Conservation (phyloP, 768 basidiomycete genomes). For the Termitomyces sp. region DNA sequence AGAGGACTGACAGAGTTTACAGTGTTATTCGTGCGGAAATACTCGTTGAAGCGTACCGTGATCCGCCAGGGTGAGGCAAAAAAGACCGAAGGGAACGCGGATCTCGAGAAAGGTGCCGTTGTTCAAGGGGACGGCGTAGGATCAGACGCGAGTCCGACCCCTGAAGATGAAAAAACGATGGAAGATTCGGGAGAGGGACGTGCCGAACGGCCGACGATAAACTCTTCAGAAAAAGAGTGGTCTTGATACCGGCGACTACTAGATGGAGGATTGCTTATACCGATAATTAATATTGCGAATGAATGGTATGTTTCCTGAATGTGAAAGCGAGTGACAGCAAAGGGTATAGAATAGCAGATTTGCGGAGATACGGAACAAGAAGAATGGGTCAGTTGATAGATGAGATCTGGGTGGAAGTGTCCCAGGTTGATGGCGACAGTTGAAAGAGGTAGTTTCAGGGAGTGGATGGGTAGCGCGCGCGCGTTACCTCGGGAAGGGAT, state of each 20-base stretch:
- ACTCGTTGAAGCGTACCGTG: slow-evolving; percentile 50
- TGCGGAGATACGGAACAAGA: not conserved
- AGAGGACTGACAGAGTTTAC: not conserved
- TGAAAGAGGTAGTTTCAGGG: no score
- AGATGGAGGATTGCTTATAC: not conserved
- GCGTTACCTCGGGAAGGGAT: no score
- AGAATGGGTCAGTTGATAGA: slow-evolving; percentile 7
- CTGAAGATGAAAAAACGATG: slow-evolving; percentile 20
- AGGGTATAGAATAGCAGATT: not conserved
- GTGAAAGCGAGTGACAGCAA: no score
- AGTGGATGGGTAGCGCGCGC: no score
- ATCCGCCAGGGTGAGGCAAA: slow-evolving; percentile 34
- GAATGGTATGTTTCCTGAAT: no score
- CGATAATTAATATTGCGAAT: not conserved
- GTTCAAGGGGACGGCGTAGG: slow-evolving; percentile 4
- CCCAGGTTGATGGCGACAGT: not conserved
- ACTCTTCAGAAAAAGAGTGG: slow-evolving; percentile 12
- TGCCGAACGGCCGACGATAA: slow-evolving; percentile 16
- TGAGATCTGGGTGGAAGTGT: no score
- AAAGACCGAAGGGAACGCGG: slow-evolving; percentile 15
- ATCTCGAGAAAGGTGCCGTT: slow-evolving; percentile 15
- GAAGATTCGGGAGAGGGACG: slow-evolving; percentile 11
- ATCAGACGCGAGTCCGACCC: slow-evolving; percentile 4
- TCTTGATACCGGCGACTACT: not conserved
- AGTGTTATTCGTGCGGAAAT: slow-evolving; percentile 56